phyloP scores from a whole-genome alignment of 2,329 filamentous ascomycete species.

The Colletotrichum magnum region DNA sequence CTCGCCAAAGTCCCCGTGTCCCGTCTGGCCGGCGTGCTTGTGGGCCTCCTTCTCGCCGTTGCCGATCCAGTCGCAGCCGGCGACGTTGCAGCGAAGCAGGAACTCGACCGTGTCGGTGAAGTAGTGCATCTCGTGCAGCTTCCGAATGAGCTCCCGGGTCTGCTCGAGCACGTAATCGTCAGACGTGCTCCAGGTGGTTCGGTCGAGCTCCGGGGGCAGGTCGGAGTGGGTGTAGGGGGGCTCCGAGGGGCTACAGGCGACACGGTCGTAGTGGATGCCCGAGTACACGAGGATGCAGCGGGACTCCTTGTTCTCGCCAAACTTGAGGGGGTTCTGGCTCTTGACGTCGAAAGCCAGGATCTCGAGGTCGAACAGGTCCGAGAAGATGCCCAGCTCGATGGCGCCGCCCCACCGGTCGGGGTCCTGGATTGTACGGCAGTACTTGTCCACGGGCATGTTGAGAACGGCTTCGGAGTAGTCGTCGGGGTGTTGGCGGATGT shows the following conservation, averaged over 20 bases:
- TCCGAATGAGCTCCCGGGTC: slow-evolving; percentile 74
- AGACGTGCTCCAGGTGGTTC: slow-evolving; percentile 68
- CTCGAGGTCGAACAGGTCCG: slow-evolving; percentile 87
- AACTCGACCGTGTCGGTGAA: slow-evolving; percentile 91
- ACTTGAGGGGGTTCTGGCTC: slow-evolving; percentile 63
- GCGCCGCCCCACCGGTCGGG: slow-evolving; percentile 91
- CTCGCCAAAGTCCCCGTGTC: slow-evolving; percentile 71
- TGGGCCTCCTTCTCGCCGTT: slow-evolving; percentile 75
- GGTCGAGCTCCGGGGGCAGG: slow-evolving; percentile 81
- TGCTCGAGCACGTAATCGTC: slow-evolving; percentile 79
- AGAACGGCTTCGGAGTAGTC: slow-evolving; percentile 84
- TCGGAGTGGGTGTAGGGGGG: slow-evolving; percentile 68
- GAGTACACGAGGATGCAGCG: slow-evolving; percentile 90
- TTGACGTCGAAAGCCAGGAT: slow-evolving; percentile 86
- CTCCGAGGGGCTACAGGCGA: slow-evolving; percentile 79
- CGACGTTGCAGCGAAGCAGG: slow-evolving; percentile 79
- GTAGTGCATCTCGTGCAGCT: slow-evolving; percentile 81
- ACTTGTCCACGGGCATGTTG: slow-evolving; percentile 79
- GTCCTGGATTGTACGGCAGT: slow-evolving; percentile 85
- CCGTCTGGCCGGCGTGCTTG: slow-evolving; percentile 73
- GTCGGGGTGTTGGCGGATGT: slow-evolving; percentile 80
- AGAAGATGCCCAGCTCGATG: slow-evolving; percentile 89
- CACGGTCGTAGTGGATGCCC: slow-evolving; percentile 93
- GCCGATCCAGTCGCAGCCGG: slow-evolving; percentile 75
- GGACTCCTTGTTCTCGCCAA: slow-evolving; percentile 80